These are phyloP conservation scores for Raffaelea deltoideospora DNA, from an alignment of 2,329 filamentous ascomycete genomes.

Conservation along the genomic window DNA sequence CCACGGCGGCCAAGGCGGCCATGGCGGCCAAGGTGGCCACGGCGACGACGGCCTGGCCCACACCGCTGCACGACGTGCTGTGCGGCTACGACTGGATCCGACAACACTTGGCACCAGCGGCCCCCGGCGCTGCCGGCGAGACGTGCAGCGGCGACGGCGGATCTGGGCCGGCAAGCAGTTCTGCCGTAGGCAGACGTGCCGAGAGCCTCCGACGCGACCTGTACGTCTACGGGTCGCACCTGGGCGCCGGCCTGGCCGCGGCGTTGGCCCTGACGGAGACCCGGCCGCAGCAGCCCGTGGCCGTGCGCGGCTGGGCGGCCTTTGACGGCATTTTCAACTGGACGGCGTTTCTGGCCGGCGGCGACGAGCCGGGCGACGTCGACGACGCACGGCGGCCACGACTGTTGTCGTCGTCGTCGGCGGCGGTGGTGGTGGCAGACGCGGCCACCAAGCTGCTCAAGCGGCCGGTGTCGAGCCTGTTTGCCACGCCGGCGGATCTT, in stretches of 20 bases:
- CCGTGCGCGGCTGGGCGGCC: constrained; percentile 36
- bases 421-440: constrained; percentile 1
- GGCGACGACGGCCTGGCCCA: constrained; percentile 29
- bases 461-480: constrained; percentile 20
- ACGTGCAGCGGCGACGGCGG: too few species aligned
- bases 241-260: constrained; percentile 41
- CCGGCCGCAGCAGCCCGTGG: constrained; percentile 24
- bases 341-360: constrained; percentile 44
- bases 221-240: constrained; percentile 39
- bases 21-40: too few species aligned
- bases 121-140: too few species aligned
- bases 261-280: constrained; percentile 43
- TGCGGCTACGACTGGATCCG: constrained; percentile 39
- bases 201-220: constrained; percentile 19
- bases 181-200: too few species aligned
- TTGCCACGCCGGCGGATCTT: constrained; percentile 29
- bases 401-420: too few species aligned
- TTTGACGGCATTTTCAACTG: constrained; percentile 51
- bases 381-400: too few species aligned
- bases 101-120: constrained; percentile 24
- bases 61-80: constrained; percentile 38
- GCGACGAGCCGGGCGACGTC: constrained; percentile 10
- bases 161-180: too few species aligned
- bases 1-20: too few species aligned
- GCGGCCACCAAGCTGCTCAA: constrained; percentile 22